Conservation (phyloP, 2,329 filamentous ascomycete species). For the Alternaria sp. region DNA sequence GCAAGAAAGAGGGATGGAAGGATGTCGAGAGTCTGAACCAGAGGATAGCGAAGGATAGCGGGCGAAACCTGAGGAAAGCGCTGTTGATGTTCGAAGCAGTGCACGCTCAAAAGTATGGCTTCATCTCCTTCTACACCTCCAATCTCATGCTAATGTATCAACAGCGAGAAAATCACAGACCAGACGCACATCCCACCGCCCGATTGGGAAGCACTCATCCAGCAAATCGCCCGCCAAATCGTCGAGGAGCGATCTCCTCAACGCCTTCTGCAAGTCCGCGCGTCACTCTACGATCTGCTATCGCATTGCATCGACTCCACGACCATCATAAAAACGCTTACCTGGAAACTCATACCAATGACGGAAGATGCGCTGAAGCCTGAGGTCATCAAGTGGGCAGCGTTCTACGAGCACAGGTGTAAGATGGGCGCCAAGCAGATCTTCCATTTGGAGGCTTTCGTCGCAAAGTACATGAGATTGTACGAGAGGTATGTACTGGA, state of each 20-base stretch:
- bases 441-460: conserved; percentile 97
- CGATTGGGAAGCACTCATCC: conserved; percentile 94
- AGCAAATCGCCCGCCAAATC: conserved; percentile 89
- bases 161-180: conserved; percentile 87
- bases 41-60: conserved; percentile 88
- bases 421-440: conserved; percentile 93
- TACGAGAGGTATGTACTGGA: conserved; percentile 75
- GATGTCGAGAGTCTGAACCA: conserved; percentile 76
- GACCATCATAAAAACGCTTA: conserved; percentile 90
- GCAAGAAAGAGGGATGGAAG: conserved; percentile 85
- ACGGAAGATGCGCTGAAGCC: conserved; percentile 90
- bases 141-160: conserved; percentile 13
- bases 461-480: conserved; percentile 97
- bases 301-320: conserved; percentile 97
- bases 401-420: conserved; percentile 96
- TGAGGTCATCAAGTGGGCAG: conserved; percentile 93
- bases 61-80: conserved; percentile 86
- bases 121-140: not conserved
- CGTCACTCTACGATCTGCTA: conserved; percentile 95
- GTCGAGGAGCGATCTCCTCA: conserved; percentile 91
- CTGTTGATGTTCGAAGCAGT: conserved; percentile 97
- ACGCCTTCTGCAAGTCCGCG: conserved; percentile 83
- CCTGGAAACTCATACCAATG: conserved; percentile 86
- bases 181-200: conserved; percentile 89
- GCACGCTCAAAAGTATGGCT: conserved; percentile 88